Percentiles rank a stretch among this genome's conserved stretches.
Evolutionary conservation across 768 basidiomycete species (phyloP).

Genomic region (Hebeloma cylindrosporum): DNA sequence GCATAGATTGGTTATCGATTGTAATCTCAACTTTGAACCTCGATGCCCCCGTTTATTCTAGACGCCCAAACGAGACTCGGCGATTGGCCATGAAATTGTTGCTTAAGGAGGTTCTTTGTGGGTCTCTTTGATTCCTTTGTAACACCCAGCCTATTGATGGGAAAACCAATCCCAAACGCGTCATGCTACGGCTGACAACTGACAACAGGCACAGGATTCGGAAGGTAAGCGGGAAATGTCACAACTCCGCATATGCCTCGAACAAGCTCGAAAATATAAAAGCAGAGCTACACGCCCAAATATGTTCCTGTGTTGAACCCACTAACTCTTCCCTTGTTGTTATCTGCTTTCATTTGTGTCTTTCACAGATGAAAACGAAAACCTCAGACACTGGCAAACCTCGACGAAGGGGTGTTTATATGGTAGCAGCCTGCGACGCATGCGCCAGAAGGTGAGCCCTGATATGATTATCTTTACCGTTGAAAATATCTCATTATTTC

Average conservation of each 20-base stretch:
- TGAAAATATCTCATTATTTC: slow-evolving; percentile 11
- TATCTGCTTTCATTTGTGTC: slow-evolving; percentile 7
- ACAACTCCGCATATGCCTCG: no score
- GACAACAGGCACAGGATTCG: slow-evolving; percentile 11
- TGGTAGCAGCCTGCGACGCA: slow-evolving; percentile 24
- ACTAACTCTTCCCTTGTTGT: slow-evolving; percentile 1
- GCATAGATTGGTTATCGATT: slow-evolving; percentile 1
- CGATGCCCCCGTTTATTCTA: no score
- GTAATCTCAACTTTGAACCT: no score
- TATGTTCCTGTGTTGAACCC: slow-evolving; percentile 3
- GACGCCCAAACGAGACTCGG: no score
- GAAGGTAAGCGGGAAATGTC: slow-evolving; percentile 15
- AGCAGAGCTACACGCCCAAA: no score
- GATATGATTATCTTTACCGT: slow-evolving; percentile 6
- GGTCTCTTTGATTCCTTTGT: no score
- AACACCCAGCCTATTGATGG: slow-evolving; percentile 10
- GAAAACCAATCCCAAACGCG: slow-evolving; percentile 9
- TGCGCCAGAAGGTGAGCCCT: slow-evolving; percentile 38
- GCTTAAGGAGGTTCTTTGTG: no score
- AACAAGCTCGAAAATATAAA: no score
- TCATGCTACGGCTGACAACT: no score
- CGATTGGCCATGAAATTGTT: no score
- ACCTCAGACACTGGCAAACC: slow-evolving; percentile 19
- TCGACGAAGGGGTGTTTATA: slow-evolving; percentile 23
- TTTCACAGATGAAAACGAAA: slow-evolving; percentile 19